Evolutionary conservation across 2,329 filamentous ascomycete genomes (phyloP).

Genomic region (Ploettnerulaceae sp.): DNA sequence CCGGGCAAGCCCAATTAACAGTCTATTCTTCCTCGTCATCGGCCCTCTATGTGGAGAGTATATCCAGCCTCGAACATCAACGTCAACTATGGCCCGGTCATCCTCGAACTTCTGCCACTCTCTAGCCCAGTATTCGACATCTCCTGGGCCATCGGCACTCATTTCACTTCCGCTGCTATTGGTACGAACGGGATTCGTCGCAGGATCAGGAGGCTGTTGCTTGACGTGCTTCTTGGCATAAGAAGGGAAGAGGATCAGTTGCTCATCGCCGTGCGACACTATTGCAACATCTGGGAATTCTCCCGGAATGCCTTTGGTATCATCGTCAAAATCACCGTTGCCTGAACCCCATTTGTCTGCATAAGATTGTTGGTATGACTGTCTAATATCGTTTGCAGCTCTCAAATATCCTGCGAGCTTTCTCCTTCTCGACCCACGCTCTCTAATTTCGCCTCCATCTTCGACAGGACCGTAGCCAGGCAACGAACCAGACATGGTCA

Average conservation of each 20-base stretch:
- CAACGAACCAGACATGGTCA: constrained; percentile 34
- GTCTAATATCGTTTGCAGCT: constrained; percentile 66
- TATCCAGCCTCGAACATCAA: constrained; percentile 93
- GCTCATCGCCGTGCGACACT: constrained; percentile 72
- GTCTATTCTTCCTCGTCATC: constrained; percentile 78
- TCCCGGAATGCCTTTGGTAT: constrained; percentile 56
- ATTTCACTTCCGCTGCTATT: constrained; percentile 36
- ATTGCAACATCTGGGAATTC: constrained; percentile 84
- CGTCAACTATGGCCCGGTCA: constrained; percentile 81
- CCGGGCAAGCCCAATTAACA: constrained; percentile 80
- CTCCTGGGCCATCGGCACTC: constrained; percentile 41
- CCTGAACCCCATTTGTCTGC: constrained; percentile 41
- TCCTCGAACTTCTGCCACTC: constrained; percentile 79
- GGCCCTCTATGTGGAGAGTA: constrained; percentile 82
- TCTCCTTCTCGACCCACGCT: constrained; percentile 68
- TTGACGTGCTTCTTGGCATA: constrained; percentile 61
- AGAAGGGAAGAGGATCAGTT: constrained; percentile 93
- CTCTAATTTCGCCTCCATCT: constrained; percentile 36
- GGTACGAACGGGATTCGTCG: constrained; percentile 34
- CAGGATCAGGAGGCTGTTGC: constrained; percentile 26
- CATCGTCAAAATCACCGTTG: constrained; percentile 41
- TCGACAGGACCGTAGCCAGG: constrained; percentile 29
- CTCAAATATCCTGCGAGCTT: constrained; percentile 71
- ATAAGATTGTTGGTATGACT: constrained; percentile 57
- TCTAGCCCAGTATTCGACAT: constrained; percentile 69